Evolutionary conservation across 1,139 yeast species (phyloP).

Genomic region (Protomyces inouyei): DNA sequence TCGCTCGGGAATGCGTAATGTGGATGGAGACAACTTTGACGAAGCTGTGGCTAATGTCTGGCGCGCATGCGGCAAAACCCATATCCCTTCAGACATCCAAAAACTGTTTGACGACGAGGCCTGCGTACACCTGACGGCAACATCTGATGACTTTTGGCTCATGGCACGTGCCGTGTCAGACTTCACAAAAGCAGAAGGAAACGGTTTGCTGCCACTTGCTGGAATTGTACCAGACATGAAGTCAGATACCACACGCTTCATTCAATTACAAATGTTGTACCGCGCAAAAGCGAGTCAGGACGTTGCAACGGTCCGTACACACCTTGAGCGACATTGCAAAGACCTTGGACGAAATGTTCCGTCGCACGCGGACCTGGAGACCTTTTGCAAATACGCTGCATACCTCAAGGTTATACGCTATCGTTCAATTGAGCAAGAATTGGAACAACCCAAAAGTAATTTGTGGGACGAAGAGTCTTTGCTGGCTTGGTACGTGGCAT

Average conservation of each 20-base stretch:
- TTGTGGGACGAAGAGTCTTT: slow-evolving; percentile 22
- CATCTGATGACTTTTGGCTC: slow-evolving; percentile 54
- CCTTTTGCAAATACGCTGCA: slow-evolving; percentile 58
- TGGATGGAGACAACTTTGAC: slow-evolving; percentile 57
- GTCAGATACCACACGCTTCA: slow-evolving; percentile 62
- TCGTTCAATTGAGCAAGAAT: slow-evolving; percentile 34
- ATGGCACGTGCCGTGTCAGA: slow-evolving; percentile 52
- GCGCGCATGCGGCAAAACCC: slow-evolving; percentile 38
- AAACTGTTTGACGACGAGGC: slow-evolving; percentile 10
- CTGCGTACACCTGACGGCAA: slow-evolving; percentile 28
- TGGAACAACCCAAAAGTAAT: background rate
- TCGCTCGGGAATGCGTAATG: slow-evolving; percentile 39
- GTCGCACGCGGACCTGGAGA: slow-evolving; percentile 43
- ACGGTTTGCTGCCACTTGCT: slow-evolving; percentile 58
- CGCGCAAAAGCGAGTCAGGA: slow-evolving; percentile 55
- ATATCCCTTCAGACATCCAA: slow-evolving; percentile 19
- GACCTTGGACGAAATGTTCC: slow-evolving; percentile 33
- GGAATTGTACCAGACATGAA: slow-evolving; percentile 89
- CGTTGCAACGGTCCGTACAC: slow-evolving; percentile 42
- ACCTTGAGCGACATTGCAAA: slow-evolving; percentile 39
- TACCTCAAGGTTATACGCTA: slow-evolving; percentile 42
- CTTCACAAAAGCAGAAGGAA: slow-evolving; percentile 44
- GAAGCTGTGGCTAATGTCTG: slow-evolving; percentile 64
- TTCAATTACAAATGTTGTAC: slow-evolving; percentile 56
- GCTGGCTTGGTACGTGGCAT: slow-evolving; percentile 27